These are phyloP conservation scores for Bolboschoenoplectus hybrid DNA, from an alignment of 202 grass and related monocot genomes.

Conservation along the genomic window DNA sequence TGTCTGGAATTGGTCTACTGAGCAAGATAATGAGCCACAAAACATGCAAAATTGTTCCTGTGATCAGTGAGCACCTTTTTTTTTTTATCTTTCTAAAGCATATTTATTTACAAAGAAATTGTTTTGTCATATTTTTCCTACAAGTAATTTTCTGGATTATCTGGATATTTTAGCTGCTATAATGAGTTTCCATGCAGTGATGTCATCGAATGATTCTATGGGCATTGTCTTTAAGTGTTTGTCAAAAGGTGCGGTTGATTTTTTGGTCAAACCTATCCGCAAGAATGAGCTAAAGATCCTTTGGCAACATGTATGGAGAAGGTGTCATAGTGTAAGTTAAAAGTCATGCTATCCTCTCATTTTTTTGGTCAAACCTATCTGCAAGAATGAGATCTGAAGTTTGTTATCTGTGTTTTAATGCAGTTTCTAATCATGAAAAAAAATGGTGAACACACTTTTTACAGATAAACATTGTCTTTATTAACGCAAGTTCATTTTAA, in stretches of 20 bases:
- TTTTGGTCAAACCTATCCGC: constrained; percentile 84
- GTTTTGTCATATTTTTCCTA: constrained; percentile 33
- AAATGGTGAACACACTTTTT: background rate
- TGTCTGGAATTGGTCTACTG: constrained; percentile 67
- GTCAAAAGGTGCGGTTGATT: constrained; percentile 92
- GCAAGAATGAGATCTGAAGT: background rate
- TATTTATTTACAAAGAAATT: constrained; percentile 28
- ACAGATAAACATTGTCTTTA: constrained; percentile 6
- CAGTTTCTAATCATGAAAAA: background rate
- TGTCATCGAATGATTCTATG: constrained; percentile 85
- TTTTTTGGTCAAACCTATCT: background rate
- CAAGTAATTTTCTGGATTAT: constrained; percentile 37
- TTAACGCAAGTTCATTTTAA: background rate
- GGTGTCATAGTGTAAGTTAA: constrained; percentile 85
- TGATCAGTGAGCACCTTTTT: constrained; percentile 80
- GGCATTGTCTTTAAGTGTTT: constrained; percentile 79
- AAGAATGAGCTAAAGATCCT: constrained; percentile 97
- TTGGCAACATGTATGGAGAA: constrained; percentile 96
- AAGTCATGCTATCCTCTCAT: constrained; percentile 1
- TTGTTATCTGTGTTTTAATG: constrained; percentile 1
- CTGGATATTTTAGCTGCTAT: constrained; percentile 47
- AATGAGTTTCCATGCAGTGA: constrained; percentile 75
- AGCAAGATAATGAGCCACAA: constrained; percentile 76
- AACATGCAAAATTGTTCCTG: constrained; percentile 72
- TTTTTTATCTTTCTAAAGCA: constrained; percentile 41